Base-by-base conservation (phyloP, 768 basidiomycete species). In the Boletus subcaerulescens region DNA sequence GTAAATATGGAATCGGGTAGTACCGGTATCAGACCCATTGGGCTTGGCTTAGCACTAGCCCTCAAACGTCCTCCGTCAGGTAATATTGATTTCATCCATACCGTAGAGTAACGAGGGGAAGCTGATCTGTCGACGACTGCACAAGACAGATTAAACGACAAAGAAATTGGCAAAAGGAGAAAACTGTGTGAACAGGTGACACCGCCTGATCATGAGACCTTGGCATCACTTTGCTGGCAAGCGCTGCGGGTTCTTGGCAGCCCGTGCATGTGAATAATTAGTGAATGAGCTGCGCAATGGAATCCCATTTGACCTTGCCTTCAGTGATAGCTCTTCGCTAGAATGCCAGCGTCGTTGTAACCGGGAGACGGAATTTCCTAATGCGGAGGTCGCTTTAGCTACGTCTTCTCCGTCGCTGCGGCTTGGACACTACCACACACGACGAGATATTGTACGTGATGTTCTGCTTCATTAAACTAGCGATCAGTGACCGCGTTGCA, bases 391-490 rank as follows among this genome's bases (percentile, higher is more conserved):
- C 52, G 35, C 36, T 45, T 45, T 52, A 41, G 3, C 3, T 22
- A 9, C 14, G 1, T 41, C 39, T 22, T 31, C 26, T 39, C 18
- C 12, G 22, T 18, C n/a, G 14, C 39, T 10, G 33, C 38, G 14
- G 14, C 46, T 38, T 45, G 20, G 33, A 38, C 44, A 38, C 42
- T 31, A 51, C 43, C 53, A 46, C 42, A 13, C 31, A 51, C 63
- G 44, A 41, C 58, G 11, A 47, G 33, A 0, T 31, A 56, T 39
- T 18, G 58, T 65, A 38, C 42, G 65, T 65, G 36, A 43, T 8
- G 7, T 20, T 39, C 38, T 43, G 4, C 22, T 38, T 22, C 18
- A 14, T 1, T 44, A 41, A 43, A 20, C 18, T 40, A 17, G 15
- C 20, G 24, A 53, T 45, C 44, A 4, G 12, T 39, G 35, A 57